A percentile compares a stretch with the other conserved stretches of the same genome.
These are phyloP conservation scores for Pezicula carpinea DNA, from an alignment of 2,329 filamentous ascomycete genomes.

Conservation along the genomic window DNA sequence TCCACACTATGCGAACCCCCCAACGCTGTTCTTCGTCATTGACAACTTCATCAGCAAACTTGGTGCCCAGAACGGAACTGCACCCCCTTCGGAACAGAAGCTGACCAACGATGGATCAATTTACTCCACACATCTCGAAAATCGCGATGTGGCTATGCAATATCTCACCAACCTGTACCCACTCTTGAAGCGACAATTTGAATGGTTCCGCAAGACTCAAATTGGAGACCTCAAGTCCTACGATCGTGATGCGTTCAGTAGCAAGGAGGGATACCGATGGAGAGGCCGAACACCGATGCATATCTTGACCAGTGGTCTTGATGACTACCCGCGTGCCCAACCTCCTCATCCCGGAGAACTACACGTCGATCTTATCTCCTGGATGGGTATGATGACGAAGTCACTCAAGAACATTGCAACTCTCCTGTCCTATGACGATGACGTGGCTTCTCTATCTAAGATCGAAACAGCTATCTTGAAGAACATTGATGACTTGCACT, in stretches of 20 bases:
- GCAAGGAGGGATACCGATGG: slow-evolving; percentile 94
- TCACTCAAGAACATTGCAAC: slow-evolving; percentile 77
- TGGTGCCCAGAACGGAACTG: slow-evolving; percentile 46
- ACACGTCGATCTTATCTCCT: slow-evolving; percentile 89
- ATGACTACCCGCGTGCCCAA: slow-evolving; percentile 92
- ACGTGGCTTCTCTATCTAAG: slow-evolving; percentile 65
- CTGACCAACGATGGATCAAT: slow-evolving; percentile 41
- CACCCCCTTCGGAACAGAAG: slow-evolving; percentile 37
- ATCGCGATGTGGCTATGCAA: slow-evolving; percentile 60
- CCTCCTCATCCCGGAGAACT: slow-evolving; percentile 94
- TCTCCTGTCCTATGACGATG: slow-evolving; percentile 70
- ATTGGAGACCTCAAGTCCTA: slow-evolving; percentile 85
- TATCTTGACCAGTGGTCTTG: slow-evolving; percentile 86
- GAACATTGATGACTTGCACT: slow-evolving; percentile 92
- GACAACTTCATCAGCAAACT: slow-evolving; percentile 80
- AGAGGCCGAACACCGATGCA: slow-evolving; percentile 82
- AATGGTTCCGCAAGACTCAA: slow-evolving; percentile 94
- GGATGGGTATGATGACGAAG: slow-evolving; percentile 95
- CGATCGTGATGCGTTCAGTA: slow-evolving; percentile 81
- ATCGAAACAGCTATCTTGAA: slow-evolving; percentile 72
- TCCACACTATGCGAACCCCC: slow-evolving; percentile 95
- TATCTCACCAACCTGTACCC: slow-evolving; percentile 80
- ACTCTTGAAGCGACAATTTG: slow-evolving; percentile 80
- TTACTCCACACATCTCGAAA: slow-evolving; percentile 61
- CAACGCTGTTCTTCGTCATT: slow-evolving; percentile 86